Evolutionary conservation across 2,329 filamentous ascomycete species (phyloP), one percentile per base, ranked within the genome.

Genomic region (Penicillium occitanis): DNA sequence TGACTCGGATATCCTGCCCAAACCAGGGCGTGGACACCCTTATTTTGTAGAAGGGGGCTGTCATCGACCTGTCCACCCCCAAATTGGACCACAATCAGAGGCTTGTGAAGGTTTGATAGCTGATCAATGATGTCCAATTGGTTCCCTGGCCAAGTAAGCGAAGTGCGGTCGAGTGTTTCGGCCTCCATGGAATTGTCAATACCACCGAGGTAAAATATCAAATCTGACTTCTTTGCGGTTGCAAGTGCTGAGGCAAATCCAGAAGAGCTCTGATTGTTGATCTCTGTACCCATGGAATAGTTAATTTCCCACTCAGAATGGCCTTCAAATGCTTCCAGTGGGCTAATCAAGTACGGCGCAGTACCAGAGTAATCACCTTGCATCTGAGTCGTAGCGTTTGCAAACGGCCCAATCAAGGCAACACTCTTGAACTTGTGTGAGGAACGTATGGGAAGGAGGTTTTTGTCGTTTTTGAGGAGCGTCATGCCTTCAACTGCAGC

Each of bases 351-450:
- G 51, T 68, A 70, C 8, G 64, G 85, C 83, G 10, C 78, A 79
- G 69, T 81, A 79, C 30, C 76, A 71, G 83, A 87, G 74, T 88
- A 88, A 70, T 84, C 84, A 2, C 86, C 86, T 58, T 84, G 83
- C 77, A 88, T 82, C 67, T 86, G 81, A 4, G 75, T 78, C 0
- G 83, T 84, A 5, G 83, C 83, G 61, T 85, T 85, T 1, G 84
- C 85, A 78, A 84, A 87, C 62, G 80, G 80, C 3, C 86, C 86
- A 22, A 88, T 77, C 60, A 88, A 74, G 0, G 83, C 85, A 1
- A 88, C 76, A 1, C 42, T 68, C 14, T 64, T 57, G 11, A 37
- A 37, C 30, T 72, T 72, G 8, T 74, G 74, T n/a, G 66, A 69
- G 42, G 74, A 73, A 13, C 84, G 69, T 1, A 82, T 83, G 0